Evolutionary conservation across 1,139 yeast genomes (phyloP), one percentile per base, ranked within the genome.

Genomic region (Hyphopichia buzzinii): DNA sequence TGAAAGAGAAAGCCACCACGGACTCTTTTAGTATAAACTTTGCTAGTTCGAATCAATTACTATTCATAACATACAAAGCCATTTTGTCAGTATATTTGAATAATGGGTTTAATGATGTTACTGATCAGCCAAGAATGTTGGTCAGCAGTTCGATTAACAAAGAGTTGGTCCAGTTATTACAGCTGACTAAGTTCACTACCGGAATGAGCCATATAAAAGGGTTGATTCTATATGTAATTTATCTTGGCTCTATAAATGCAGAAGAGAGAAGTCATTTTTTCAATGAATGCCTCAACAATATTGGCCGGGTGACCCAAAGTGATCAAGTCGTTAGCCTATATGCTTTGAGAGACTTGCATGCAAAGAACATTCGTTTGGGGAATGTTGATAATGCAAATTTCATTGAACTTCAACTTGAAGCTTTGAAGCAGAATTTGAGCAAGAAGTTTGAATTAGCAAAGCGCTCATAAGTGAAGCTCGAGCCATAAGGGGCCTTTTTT

Each of bases 341-440:
- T 30, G 46, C 59, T 5, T 49, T 60, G 35, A 48, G 46, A 29
- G 42, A 50, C 17, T 43, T 55, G 34, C 36, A 44, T 3, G 36
- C 31, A 29, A 43, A 48, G 24, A 50, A 54, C 32, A 42, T 44
- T 29, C 41, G 39, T 8, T 35, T 38, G 8, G 63, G 63, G 1
- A 57, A 57, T 24, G 42, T 42, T 23, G 60, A 56, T 30, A 50
- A 52, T 35, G 55, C 54, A 4, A 44, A 42, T 21, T 44, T 58
- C 49, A 54, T 54, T 1, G 52, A 54, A 28, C 44, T 57, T 17
- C 62, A 58, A 39, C 35, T 55, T 19, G 47, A 51, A 33, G 47
- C 44, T 32, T 41, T 49, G 19, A 29, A 36, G 21, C 48, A 50
- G 17, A 26, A 40, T 6, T 40, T 56, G 15, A 33, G 31, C 2